phyloP scores from a whole-genome alignment of 2,329 filamentous ascomycete genomes.

The Pezicula rhizophila region DNA sequence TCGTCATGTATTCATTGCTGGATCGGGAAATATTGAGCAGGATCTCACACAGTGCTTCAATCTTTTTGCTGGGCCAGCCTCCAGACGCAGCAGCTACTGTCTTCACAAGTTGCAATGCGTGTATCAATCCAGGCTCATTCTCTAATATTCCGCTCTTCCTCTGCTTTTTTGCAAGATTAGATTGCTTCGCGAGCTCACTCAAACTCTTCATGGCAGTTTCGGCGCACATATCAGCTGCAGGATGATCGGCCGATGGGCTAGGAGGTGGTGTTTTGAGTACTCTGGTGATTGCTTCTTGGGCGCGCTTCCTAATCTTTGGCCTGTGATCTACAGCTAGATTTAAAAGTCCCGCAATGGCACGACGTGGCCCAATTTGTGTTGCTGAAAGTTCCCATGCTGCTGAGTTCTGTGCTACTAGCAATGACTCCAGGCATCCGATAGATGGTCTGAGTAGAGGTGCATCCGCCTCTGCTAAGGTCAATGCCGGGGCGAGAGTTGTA shows the following conservation, averaged over 20 bases:
- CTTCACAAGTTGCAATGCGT: slow-evolving; percentile 88
- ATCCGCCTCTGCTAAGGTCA: slow-evolving; percentile 76
- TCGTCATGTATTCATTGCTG: slow-evolving; percentile 91
- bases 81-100: slow-evolving; percentile 79
- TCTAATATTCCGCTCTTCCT: slow-evolving; percentile 52
- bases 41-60: slow-evolving; percentile 84
- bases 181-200: slow-evolving; percentile 63
- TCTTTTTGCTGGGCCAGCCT: slow-evolving; percentile 95
- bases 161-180: slow-evolving; percentile 60
- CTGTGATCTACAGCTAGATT: slow-evolving; percentile 79
- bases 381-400: slow-evolving; percentile 82
- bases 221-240: slow-evolving; percentile 92
- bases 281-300: slow-evolving; percentile 80
- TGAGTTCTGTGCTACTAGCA: slow-evolving; percentile 83
- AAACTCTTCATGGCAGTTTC: slow-evolving; percentile 81
- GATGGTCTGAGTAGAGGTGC: slow-evolving; percentile 80
- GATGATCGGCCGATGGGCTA: slow-evolving; percentile 88
- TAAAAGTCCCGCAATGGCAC: slow-evolving; percentile 80
- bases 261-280: slow-evolving; percentile 82
- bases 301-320: slow-evolving; percentile 90
- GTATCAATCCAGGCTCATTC: slow-evolving; percentile 80
- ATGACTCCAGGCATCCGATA: slow-evolving; percentile 88
- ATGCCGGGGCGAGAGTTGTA: slow-evolving; percentile 73
- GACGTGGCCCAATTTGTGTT: slow-evolving; percentile 75
- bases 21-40: slow-evolving; percentile 83